Conservation (phyloP, 2,329 filamentous ascomycete genomes). For the Coniella vitis region DNA sequence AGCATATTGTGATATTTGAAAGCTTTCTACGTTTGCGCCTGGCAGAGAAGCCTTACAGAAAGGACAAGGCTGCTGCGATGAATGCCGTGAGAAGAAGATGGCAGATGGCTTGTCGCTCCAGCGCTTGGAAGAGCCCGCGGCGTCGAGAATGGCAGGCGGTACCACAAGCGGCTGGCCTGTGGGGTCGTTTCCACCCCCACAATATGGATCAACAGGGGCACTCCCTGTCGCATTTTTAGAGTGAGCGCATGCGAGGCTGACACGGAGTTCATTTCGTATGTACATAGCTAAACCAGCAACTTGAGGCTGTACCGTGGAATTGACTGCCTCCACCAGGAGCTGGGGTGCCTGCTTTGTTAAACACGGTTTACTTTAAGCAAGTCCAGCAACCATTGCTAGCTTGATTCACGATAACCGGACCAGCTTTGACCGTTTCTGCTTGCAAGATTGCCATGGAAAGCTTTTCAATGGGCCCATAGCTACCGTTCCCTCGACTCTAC, state of each 20-base stretch:
- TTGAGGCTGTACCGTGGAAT: neutral
- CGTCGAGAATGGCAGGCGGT: neutral
- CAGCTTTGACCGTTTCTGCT: neutral
- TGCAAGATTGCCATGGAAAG: slow-evolving; percentile 12
- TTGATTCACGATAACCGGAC: neutral
- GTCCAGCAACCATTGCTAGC: neutral
- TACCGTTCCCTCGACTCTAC: slow-evolving; percentile 1
- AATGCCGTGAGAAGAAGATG: too few species aligned
- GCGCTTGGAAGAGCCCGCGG: neutral
- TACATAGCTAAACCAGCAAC: neutral
- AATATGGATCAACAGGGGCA: slow-evolving; percentile 1
- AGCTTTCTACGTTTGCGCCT: neutral
- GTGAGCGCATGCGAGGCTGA: slow-evolving; percentile 15
- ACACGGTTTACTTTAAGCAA: neutral
- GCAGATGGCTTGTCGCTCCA: too few species aligned
- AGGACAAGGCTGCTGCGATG: too few species aligned
- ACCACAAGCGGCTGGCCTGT: neutral
- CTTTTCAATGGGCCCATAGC: slow-evolving; percentile 5
- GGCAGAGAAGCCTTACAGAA: neutral
- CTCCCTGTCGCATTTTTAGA: neutral
- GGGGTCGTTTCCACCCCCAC: slow-evolving; percentile 1
- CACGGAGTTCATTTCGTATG: neutral
- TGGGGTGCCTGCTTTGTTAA: neutral
- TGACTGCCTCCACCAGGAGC: neutral
- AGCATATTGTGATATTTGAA: neutral